phyloP scores from a whole-genome alignment of 2,329 filamentous ascomycete genomes.

The Diaporthe citriasiana region DNA sequence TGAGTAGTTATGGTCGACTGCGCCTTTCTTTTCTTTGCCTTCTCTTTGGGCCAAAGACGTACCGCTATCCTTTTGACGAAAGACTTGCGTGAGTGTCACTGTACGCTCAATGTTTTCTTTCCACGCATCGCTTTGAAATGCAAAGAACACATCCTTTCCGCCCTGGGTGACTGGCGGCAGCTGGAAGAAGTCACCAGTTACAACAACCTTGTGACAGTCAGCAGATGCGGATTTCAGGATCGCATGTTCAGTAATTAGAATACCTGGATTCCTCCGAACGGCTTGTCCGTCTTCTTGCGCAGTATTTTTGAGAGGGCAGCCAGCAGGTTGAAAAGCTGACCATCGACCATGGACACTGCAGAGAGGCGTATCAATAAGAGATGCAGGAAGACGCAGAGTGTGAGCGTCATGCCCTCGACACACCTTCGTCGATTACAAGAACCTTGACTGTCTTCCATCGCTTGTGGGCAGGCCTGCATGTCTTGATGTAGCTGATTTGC shows the following conservation, averaged over 20 bases:
- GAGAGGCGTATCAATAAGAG: neutral
- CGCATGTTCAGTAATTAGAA: fast-evolving
- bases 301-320: constrained; percentile 74
- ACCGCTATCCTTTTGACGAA: constrained; percentile 76
- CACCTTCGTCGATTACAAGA: constrained; percentile 76
- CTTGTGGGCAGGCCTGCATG: constrained; percentile 76
- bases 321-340: constrained; percentile 82
- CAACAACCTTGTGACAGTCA: constrained; percentile 66
- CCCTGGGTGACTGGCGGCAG: constrained; percentile 80
- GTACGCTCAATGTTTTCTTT: constrained; percentile 80
- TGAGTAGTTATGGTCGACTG: neutral
- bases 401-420: neutral
- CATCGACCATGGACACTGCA: constrained; percentile 81
- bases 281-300: constrained; percentile 77
- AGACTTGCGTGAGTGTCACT: constrained; percentile 80
- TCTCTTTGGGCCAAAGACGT: neutral
- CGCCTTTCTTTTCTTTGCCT: too few relatives aligned
- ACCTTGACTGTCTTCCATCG: constrained; percentile 81
- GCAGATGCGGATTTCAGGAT: neutral
- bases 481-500: constrained; percentile 79
- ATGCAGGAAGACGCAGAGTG: neutral
- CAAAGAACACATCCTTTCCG: constrained; percentile 72
- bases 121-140: constrained; percentile 81
- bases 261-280: constrained; percentile 78
- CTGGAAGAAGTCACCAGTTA: constrained; percentile 85